Conservation (phyloP, 805 yeast species). For the Zygoascus flipseniorum region DNA sequence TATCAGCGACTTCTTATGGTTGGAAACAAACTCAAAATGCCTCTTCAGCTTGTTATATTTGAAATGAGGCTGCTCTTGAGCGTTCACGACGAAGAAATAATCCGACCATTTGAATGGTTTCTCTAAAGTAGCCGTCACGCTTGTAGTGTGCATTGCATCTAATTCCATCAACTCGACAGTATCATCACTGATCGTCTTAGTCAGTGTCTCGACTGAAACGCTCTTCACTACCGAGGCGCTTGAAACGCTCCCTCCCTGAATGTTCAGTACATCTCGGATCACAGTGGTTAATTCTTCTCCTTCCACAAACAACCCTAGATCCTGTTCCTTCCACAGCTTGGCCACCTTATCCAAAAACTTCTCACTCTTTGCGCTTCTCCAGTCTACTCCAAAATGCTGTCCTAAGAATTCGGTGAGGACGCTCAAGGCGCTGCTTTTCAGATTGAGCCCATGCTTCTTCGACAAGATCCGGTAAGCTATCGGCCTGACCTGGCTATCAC, state of each 20-base stretch:
- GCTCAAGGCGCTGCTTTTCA: slow-evolving; percentile 76
- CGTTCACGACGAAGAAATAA: slow-evolving; percentile 57
- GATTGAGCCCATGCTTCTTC: slow-evolving; percentile 84
- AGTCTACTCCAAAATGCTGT: slow-evolving; percentile 68
- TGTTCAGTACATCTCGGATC: slow-evolving; percentile 30
- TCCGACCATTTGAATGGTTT: slow-evolving; percentile 55
- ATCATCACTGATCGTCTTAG: not conserved
- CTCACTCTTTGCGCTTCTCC: slow-evolving; percentile 66
- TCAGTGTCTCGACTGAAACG: not conserved
- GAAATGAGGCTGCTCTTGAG: slow-evolving; percentile 56
- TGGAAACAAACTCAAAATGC: slow-evolving; percentile 40
- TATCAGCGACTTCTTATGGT: slow-evolving; percentile 13
- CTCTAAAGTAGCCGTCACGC: not conserved
- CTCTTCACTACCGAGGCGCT: not conserved
- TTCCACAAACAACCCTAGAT: slow-evolving; percentile 77
- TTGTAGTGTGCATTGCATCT: not conserved
- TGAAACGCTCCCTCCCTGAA: not conserved
- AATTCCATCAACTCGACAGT: not conserved
- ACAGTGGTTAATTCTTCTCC: slow-evolving; percentile 60
- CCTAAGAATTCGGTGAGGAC: slow-evolving; percentile 72
- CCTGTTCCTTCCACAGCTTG: slow-evolving; percentile 78
- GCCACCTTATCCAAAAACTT: slow-evolving; percentile 70
- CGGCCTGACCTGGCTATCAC: slow-evolving; percentile 80
- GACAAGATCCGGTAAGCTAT: slow-evolving; percentile 84
- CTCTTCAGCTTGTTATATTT: slow-evolving; percentile 52